Base-by-base conservation (phyloP, 768 basidiomycete species). In the Suillus brevipes region DNA sequence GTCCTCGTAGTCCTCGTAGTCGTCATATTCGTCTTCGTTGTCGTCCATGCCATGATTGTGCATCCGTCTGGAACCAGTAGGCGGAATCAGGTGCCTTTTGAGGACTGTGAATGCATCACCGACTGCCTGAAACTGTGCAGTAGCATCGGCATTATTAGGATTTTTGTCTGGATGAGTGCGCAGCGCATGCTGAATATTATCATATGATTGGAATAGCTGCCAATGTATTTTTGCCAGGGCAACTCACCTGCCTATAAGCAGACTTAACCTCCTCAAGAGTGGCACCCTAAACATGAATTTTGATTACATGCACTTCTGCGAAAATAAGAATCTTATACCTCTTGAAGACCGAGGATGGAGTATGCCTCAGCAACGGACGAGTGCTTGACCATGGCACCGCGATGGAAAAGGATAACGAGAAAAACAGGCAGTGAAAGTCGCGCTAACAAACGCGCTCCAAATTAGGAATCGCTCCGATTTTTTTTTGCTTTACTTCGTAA, bases 121-220 rank as follows among this genome's bases (percentile, higher is more conserved):
- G 53, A 94, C 73, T 60, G 79, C 77, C 75, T 92, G 90, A 70
- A 93, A 92, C 72, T 88, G 80, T 4, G 80, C 81, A 45, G 90
- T 91, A 55, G 89, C 90, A 68, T 82, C 79, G 47, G 81, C 82
- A 68, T 91, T 85, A 49, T 82, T 83, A 0, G 82, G 86, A 65
- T 91, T 91, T 78, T 91, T 92, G 78, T 91, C 91, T 9, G 91
- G 90, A 76, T 92, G 91, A 0, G 86, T 89, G 23, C 81, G 81
- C 28, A 91, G 78, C 6, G 89, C 89, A 61, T 87, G 78, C 86
- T 89, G 62, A 23, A 50, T 12, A 42, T 23, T 36, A 53, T 37
- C 16, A 43, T 52, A 45, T 38, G 28, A 52, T 4, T 47, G 67
- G 34, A 64, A 59, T 14, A 57, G 53, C 61, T 36, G 62, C 8